Conservation (phyloP, 1,284 basidiomycete genomes). For the Ceratobasidium sp. region DNA sequence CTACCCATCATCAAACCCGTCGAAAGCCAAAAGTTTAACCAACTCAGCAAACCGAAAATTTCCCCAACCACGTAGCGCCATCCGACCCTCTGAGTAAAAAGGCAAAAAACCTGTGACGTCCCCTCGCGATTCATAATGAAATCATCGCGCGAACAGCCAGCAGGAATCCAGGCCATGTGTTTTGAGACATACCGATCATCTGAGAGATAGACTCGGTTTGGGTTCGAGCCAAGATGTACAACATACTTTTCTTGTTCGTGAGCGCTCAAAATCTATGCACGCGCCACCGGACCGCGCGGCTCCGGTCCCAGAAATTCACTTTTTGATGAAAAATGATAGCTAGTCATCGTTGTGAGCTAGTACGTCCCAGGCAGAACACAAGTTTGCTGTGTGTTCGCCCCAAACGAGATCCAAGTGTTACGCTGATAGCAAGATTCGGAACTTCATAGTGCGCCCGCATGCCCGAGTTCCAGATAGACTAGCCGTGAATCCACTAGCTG, state of each 20-base stretch:
- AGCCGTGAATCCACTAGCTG: neutral
- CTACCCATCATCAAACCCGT: constrained; percentile 2
- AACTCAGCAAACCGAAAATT: constrained; percentile 7
- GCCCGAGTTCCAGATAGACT: constrained; percentile 1
- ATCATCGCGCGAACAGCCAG: neutral
- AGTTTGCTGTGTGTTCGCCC: neutral
- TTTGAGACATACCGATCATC: constrained; percentile 2
- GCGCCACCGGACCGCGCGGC: constrained; percentile 4
- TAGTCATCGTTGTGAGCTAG: neutral
- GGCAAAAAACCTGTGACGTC: neutral
- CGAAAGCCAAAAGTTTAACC: constrained; percentile 21
- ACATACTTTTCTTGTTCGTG: too few relatives aligned
- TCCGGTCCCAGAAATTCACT: neutral
- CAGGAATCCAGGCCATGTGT: neutral
- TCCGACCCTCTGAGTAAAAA: constrained; percentile 3
- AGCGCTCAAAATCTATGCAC: neutral
- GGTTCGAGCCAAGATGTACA: neutral
- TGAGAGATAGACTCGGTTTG: neutral
- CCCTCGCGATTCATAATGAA: constrained; percentile 17
- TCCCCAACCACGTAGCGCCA: constrained; percentile 6
- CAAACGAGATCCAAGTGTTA: constrained; percentile 15
- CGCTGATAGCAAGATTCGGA: neutral
- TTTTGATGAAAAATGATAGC: neutral
- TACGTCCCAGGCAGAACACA: neutral
- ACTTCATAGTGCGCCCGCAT: neutral